Base-by-base conservation (phyloP, 2,329 filamentous ascomycete genomes). In the Aspergillus cejpii region DNA sequence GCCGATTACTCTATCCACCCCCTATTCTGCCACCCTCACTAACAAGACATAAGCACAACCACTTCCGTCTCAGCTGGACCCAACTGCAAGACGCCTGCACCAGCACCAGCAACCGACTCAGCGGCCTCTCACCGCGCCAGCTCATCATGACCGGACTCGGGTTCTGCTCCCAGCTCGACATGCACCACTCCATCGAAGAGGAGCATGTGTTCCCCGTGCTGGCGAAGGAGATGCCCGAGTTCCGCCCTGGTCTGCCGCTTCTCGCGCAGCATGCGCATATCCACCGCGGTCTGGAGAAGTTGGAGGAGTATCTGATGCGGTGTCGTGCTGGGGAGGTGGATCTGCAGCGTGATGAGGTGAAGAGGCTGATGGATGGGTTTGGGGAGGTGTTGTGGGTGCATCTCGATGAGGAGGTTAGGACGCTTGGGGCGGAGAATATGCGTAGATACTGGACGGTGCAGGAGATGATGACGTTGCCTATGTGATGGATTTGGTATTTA, bases 181-280 rank as follows among this genome's bases (percentile, higher is more conserved):
- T 78, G 45, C 89, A 95, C 69, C 90, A 95, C 70, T 72, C 70
- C 45, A 91, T 94, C 58, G 90, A 95, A 65, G 89, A 96, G 66
- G 69, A 73, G 23, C 79, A 88, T 63, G 74, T 95, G 31, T 95
- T 94, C 65, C 90, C 89, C 1, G 60, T 83, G 0, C 76, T 95
- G 1, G 87, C 85, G 10, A 72, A 71, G 55, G 82, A 80, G 54
- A 94, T 94, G 87, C 81, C 85, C 4, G 83, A 85, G 53, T 94
- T 94, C 61, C 72, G 73, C 48, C 72, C 69, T 51, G 74, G 77
- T n/a, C 74, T 83, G 11, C 77, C 84, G 59, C 69, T 92, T 37
- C 65, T 92, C 40, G 75, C 70, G 6, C 87, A 95, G 70, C 89
- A 95, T 64, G 76, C 76, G 57, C 70, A 81, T 61, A 95, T 95